Conservation (phyloP, 371 early-diverging fungal genomes). For the Apophysomyces trapeziformis region DNA sequence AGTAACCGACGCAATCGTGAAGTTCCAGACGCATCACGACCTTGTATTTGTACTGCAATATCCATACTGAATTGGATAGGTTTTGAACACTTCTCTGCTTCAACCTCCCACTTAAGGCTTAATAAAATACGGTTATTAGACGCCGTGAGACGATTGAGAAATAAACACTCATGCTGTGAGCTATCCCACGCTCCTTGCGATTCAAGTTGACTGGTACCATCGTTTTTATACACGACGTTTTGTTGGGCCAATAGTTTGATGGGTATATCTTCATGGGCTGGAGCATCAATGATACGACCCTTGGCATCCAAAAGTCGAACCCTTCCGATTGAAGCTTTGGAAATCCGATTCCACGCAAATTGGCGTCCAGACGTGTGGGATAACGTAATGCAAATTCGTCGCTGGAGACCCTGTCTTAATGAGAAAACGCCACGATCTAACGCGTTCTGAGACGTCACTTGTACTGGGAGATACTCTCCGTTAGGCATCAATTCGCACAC, state of each 20-base stretch:
- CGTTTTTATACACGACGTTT: constrained; percentile 50
- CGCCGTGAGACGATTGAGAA: constrained; percentile 73
- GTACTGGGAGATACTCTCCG: constrained; percentile 78
- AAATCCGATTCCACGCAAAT: constrained; percentile 65
- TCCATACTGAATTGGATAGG: constrained; percentile 69
- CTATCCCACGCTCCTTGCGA: constrained; percentile 84
- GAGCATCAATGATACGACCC: constrained; percentile 62
- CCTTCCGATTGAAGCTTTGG: constrained; percentile 63
- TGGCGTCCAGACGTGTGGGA: constrained; percentile 80
- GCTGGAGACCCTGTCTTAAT: constrained; percentile 85
- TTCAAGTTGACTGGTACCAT: constrained; percentile 67
- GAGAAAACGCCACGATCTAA: constrained; percentile 72
- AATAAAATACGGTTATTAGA: constrained; percentile 63
- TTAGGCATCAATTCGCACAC: constrained; percentile 68
- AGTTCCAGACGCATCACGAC: constrained; percentile 56
- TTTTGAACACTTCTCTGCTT: constrained; percentile 60
- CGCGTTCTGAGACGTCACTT: constrained; percentile 57
- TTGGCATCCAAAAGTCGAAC: constrained; percentile 71
- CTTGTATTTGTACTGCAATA: constrained; percentile 65
- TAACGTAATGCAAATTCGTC: constrained; percentile 72
- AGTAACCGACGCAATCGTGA: constrained; percentile 47
- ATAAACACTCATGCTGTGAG: constrained; percentile 74
- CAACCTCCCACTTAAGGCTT: constrained; percentile 61
- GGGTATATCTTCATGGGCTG: constrained; percentile 54
- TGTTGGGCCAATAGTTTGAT: constrained; percentile 57